Base-by-base conservation (phyloP, 306 rosid genomes). In the Medicago ruthenica region DNA sequence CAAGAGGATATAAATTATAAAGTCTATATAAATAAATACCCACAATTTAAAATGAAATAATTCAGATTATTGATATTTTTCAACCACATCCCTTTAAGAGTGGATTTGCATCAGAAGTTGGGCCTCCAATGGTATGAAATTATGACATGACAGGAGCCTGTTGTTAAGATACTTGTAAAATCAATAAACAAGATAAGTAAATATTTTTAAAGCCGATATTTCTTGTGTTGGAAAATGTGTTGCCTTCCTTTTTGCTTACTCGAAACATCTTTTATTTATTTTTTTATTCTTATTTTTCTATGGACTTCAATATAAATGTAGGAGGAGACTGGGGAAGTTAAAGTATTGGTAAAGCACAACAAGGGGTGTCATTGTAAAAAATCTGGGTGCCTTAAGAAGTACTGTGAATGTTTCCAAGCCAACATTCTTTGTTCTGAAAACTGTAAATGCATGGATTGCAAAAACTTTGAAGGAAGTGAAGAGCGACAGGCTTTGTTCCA, bases 301-400 rank as follows among this genome's bases (percentile, higher is more conserved):
- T 82, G 68, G 68, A 36, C 67, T 73, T 75, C 78, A 71, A 78
- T 67, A 53, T 74, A 67, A 71, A 70, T 86, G 83, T 74, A 96
- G 99, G 98, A 96, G 88, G 99, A 92, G 36, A 89, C 90, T 4
- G 97, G 99, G 71, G 99, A 96, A 88, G 80, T 90, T 81, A 67
- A 90, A 82, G 64, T 96, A 76, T 78, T 92, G 82, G 97, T 84
- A 83, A 96, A 96, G 90, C 99, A 96, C 87, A 96, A 96, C 83
- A 96, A 96, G 76, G 99, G 99, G 57, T 96, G 99, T 75, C 99
- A 96, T 82, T 96, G 99, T 85, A 96, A 92, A 88, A 96, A 96
- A 74, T 96, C 99, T 11, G 99, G 99, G 57, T 96, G 99, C 87
- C 98, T 96, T 67, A 96, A 96, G 83, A 96, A 96, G 86, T 96